A percentile compares a stretch with the other conserved stretches of the same genome.
Evolutionary conservation across 2,329 filamentous ascomycete species (phyloP).

Genomic region (Sporothrix variecibatus): DNA sequence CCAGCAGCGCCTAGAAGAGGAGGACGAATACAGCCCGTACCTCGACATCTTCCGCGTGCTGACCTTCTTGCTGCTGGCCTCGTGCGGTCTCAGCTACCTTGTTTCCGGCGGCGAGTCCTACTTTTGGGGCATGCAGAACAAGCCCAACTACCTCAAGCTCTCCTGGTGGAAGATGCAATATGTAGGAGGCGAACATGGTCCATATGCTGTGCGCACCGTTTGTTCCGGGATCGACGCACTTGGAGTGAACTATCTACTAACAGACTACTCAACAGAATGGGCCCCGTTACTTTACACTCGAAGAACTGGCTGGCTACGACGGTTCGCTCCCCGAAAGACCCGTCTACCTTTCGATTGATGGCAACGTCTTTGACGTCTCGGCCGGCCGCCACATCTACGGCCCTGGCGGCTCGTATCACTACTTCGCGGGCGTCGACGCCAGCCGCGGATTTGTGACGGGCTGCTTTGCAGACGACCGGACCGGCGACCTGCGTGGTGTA

Average conservation of each 20-base stretch:
- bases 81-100: constrained; percentile 73
- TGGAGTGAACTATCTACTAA: neutral
- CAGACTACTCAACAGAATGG: constrained; percentile 40
- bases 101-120: constrained; percentile 70
- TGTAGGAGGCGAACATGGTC: constrained; percentile 47
- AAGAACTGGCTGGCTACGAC: constrained; percentile 73
- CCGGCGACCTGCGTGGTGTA: constrained; percentile 79
- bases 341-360: constrained; percentile 88
- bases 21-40: constrained; percentile 58
- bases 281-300: constrained; percentile 71
- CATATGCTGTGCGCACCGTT: neutral
- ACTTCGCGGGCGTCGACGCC: constrained; percentile 93
- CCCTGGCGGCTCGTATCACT: constrained; percentile 89
- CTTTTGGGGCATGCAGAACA: constrained; percentile 65
- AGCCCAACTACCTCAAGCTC: constrained; percentile 62
- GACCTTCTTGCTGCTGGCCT: constrained; percentile 65
- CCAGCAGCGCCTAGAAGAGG: constrained; percentile 53
- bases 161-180: constrained; percentile 61
- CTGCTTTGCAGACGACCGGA: constrained; percentile 85
- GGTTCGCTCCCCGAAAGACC: constrained; percentile 74
- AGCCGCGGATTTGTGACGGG: constrained; percentile 87
- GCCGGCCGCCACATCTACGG: constrained; percentile 92
- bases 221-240: neutral
- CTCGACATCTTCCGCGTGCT: constrained; percentile 71
- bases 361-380: constrained; percentile 84